Base-by-base conservation (phyloP, 495 filamentous ascomycete species). In the Hyaloscypha hepaticicola region DNA sequence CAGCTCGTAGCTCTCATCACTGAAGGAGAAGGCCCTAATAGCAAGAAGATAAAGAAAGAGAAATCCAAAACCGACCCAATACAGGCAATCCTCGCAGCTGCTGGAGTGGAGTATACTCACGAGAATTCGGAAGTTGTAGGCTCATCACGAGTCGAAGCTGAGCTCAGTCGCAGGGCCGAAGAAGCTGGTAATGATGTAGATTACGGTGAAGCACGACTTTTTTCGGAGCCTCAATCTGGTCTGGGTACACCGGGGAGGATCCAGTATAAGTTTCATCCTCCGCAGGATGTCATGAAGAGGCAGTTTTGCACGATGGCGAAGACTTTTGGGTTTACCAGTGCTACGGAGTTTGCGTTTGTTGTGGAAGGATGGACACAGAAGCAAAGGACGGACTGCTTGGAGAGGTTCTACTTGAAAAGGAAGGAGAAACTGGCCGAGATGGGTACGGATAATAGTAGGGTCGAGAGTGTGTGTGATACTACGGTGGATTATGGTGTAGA, bases 51-150 rank as follows among this genome's bases (percentile, higher is more conserved):
- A 53, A 64, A 55, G 53, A 66, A 66, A 24, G 49, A 71, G 5
- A 79, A 78, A 65, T 67, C 76, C 1, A 83, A 86, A 63, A 83
- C 82, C 65, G 92, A 97, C 70, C 85, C 92, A 4, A 82, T 99
- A 29, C 89, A 93, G 65, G 95, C 92, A 22, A 98, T 99, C 69
- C 85, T 99, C 6, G 86, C 93, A 8, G 81, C 85, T 29, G 93
- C 92, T 2, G 95, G 96, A 7, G 93, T 99, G 16, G 87, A 95
- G 74, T 99, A 99, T 74, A 96, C 92, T 11, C 95, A 99, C 71
- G 89, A 97, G 65, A 99, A 99, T 72, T 92, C 90, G 48, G 95
- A 99, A 76, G 93, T 99, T 21, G 88, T 99, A 55, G 95, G 95
- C 34, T 90, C 90, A 0, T 93, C 89, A 9, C 89, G 87, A 60